Evolutionary conservation across 805 yeast species (phyloP).

Genomic region (Metschnikowia reukaufii): DNA sequence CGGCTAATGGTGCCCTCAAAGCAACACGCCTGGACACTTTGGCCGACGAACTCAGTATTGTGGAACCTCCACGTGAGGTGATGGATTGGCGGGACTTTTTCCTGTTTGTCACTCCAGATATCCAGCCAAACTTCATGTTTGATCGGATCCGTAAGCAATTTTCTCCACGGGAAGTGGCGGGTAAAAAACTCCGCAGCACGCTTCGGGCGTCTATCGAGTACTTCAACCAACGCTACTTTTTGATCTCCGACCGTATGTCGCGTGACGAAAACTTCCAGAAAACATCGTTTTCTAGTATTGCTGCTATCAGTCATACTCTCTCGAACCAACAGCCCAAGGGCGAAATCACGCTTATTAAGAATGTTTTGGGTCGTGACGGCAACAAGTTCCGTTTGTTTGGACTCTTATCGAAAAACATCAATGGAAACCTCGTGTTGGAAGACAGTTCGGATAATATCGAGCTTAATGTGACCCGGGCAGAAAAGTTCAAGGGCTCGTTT

Average conservation of each 20-base stretch:
- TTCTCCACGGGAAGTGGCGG: constrained; percentile 15
- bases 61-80: constrained; percentile 20
- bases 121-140: constrained; percentile 65
- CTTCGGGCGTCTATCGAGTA: constrained; percentile 33
- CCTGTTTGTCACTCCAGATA: constrained; percentile 59
- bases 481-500: constrained; percentile 63
- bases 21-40: constrained; percentile 24
- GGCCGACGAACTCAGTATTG: constrained; percentile 14
- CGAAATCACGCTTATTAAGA: constrained; percentile 70
- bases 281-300: constrained; percentile 41
- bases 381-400: constrained; percentile 77
- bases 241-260: constrained; percentile 67
- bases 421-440: constrained; percentile 73
- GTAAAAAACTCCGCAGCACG: constrained; percentile 15
- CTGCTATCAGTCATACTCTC: constrained; percentile 38
- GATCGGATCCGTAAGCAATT: constrained; percentile 64
- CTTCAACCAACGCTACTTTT: constrained; percentile 55
- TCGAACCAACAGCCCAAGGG: constrained; percentile 13
- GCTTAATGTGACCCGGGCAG: constrained; percentile 61
- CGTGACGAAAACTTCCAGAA: constrained; percentile 76
- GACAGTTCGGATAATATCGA: constrained; percentile 77
- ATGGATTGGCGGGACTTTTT: constrained; percentile 75
- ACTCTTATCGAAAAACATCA: constrained; percentile 57
- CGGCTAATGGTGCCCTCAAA: neutral
- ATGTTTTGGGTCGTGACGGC: constrained; percentile 82